Evolutionary conservation across 176 grass and related monocot species (phyloP).

Genomic region (Carex kokanica): DNA sequence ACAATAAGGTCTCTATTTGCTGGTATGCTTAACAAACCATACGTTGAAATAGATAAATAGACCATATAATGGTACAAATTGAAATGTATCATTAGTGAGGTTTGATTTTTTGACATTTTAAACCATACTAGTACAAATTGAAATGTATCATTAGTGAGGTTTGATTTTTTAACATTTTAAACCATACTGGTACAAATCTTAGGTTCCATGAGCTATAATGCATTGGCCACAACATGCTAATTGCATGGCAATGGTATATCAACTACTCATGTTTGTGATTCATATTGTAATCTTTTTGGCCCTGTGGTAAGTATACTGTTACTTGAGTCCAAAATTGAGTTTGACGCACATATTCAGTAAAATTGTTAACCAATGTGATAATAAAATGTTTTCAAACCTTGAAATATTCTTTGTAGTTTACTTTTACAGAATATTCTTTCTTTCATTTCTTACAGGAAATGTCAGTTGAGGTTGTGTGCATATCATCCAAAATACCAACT

Average conservation of each 20-base stretch:
- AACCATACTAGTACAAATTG: too few species aligned
- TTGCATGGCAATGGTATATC: conserved; percentile 76
- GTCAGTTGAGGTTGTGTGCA: conserved; percentile 66
- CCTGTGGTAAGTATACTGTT: conserved; percentile 67
- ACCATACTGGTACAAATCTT: too few species aligned
- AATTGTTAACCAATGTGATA: conserved; percentile 21
- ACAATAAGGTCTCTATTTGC: too few species aligned
- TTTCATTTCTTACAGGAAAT: conserved; percentile 46
- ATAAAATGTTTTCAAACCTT: background rate
- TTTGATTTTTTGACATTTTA: too few species aligned
- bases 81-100: too few species aligned
- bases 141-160: too few species aligned
- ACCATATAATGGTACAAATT: too few species aligned
- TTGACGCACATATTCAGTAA: background rate
- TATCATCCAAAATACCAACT: conserved; percentile 62
- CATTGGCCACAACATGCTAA: conserved; percentile 89
- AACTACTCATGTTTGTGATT: background rate
- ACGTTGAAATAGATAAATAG: too few species aligned
- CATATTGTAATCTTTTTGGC: conserved; percentile 20
- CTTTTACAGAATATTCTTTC: background rate
- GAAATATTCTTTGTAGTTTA: conserved; percentile 2
- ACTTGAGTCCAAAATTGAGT: background rate
- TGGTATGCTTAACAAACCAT: too few species aligned
- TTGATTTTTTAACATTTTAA: too few species aligned
- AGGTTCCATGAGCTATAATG: conserved; percentile 26